Conservation (phyloP, 2,329 filamentous ascomycete species). For the Triangularia setosa region DNA sequence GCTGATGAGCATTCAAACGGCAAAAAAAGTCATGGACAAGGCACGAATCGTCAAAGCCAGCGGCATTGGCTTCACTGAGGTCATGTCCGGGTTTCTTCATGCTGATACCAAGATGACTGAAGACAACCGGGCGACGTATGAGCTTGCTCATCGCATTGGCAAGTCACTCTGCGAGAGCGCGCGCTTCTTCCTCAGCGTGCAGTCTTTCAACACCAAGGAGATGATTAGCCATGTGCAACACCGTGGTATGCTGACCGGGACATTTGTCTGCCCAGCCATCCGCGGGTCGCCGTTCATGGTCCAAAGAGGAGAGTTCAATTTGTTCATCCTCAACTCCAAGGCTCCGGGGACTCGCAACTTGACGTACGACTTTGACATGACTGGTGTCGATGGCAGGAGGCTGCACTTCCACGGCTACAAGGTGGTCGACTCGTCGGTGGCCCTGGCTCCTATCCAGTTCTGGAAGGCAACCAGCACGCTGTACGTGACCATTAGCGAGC, state of each 20-base stretch:
- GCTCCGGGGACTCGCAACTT: conserved; percentile 56
- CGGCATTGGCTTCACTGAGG: conserved; percentile 59
- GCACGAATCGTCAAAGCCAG: conserved; percentile 43
- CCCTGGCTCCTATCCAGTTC: conserved; percentile 52
- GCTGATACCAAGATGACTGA: conserved; percentile 37
- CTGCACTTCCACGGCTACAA: conserved; percentile 62
- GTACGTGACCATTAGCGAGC: conserved; percentile 55
- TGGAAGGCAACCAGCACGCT: conserved; percentile 61
- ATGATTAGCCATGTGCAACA: conserved; percentile 47
- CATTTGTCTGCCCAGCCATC: conserved; percentile 53
- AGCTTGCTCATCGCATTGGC: conserved; percentile 49
- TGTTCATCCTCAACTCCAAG: conserved; percentile 52
- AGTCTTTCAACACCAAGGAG: conserved; percentile 49
- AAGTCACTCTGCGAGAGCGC: conserved; percentile 53
- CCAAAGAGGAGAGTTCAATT: conserved; percentile 51
- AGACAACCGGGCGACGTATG: conserved; percentile 49
- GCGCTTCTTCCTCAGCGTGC: conserved; percentile 56
- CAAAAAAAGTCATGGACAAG: conserved; percentile 37
- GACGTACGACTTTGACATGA: conserved; percentile 60
- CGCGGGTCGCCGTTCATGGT: conserved; percentile 59
- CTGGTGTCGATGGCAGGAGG: conserved; percentile 46
- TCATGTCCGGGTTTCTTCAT: conserved; percentile 61
- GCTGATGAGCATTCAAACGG: conserved; percentile 33
- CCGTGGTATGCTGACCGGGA: conserved; percentile 53
- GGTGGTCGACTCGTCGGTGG: conserved; percentile 56